Evolutionary conservation across 2,329 filamentous ascomycete genomes (phyloP).

Genomic region (Colletotrichum ledebouriae): DNA sequence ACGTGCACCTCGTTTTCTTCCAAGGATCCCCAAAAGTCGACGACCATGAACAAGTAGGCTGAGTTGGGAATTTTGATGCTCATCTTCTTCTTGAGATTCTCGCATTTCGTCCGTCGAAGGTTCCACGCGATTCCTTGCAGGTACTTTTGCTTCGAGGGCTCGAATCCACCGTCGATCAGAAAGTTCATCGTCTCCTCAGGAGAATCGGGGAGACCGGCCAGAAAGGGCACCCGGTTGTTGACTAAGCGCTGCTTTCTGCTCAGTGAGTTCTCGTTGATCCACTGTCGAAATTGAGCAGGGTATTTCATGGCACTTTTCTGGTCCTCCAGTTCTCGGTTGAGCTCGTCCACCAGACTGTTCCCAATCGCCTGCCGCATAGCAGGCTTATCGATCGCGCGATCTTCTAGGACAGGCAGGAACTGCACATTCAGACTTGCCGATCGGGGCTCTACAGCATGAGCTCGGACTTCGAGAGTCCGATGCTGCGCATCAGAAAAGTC

Average conservation of each 20-base stretch:
- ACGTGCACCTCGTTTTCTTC: constrained; percentile 77
- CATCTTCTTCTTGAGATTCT: constrained; percentile 66
- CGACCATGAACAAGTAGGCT: constrained; percentile 74
- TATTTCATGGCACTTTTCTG: constrained; percentile 65
- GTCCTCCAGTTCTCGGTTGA: constrained; percentile 65
- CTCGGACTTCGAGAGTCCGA: constrained; percentile 75
- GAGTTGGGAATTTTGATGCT: constrained; percentile 73
- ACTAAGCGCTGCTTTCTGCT: constrained; percentile 54
- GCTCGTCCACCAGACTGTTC: constrained; percentile 61
- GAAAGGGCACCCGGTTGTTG: constrained; percentile 56
- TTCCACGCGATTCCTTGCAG: constrained; percentile 62
- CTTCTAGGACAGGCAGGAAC: constrained; percentile 76
- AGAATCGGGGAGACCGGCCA: constrained; percentile 64
- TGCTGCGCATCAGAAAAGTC: constrained; percentile 62
- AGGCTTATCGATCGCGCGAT: constrained; percentile 63
- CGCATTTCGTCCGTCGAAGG: constrained; percentile 66
- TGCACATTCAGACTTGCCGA: constrained; percentile 74
- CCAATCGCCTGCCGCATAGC: constrained; percentile 64
- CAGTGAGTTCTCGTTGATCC: constrained; percentile 60
- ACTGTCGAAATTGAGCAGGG: constrained; percentile 65
- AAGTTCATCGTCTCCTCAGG: constrained; percentile 66
- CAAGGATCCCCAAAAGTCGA: constrained; percentile 74
- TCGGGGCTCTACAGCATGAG: constrained; percentile 59
- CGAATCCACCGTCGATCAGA: constrained; percentile 73
- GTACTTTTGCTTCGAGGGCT: constrained; percentile 60